Conservation (phyloP, 1,284 basidiomycete genomes). For the Ceratobasidium sp. region DNA sequence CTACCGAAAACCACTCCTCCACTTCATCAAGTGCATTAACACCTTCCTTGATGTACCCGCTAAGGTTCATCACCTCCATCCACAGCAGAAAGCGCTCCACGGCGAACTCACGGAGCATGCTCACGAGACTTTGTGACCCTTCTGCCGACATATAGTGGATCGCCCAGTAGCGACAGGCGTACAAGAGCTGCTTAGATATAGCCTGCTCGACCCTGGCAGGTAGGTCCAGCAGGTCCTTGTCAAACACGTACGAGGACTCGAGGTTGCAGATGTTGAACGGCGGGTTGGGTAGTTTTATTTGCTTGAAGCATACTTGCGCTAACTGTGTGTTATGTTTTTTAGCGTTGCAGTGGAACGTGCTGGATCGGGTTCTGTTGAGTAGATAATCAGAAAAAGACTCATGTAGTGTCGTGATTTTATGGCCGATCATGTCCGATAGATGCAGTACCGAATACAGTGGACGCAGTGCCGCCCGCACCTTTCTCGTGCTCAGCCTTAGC, state of each 20-base stretch:
- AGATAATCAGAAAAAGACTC: not conserved
- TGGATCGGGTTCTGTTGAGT: not conserved
- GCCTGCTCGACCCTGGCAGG: not conserved
- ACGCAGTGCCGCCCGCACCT: too few species aligned
- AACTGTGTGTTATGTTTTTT: not conserved
- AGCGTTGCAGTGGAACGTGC: not conserved
- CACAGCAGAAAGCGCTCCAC: not conserved
- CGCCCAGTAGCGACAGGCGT: too few species aligned
- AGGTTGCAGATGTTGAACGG: too few species aligned
- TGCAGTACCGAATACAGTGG: not conserved
- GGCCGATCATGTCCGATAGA: not conserved
- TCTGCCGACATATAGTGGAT: not conserved
- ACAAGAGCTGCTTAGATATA: not conserved
- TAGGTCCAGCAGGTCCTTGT: not conserved
- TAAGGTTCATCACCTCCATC: constrained; percentile 24
- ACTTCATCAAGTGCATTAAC: not conserved
- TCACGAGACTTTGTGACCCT: too few species aligned
- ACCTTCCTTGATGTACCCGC: not conserved
- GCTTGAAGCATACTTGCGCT: not conserved
- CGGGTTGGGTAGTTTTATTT: not conserved
- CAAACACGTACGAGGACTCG: too few species aligned
- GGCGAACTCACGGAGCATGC: not conserved
- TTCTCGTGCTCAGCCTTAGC: too few species aligned
- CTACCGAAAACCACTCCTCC: not conserved
- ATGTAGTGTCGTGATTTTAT: not conserved